These are phyloP conservation scores for Sarocladium oryzae DNA, from an alignment of 2,329 filamentous ascomycete species.

Conservation along the genomic window DNA sequence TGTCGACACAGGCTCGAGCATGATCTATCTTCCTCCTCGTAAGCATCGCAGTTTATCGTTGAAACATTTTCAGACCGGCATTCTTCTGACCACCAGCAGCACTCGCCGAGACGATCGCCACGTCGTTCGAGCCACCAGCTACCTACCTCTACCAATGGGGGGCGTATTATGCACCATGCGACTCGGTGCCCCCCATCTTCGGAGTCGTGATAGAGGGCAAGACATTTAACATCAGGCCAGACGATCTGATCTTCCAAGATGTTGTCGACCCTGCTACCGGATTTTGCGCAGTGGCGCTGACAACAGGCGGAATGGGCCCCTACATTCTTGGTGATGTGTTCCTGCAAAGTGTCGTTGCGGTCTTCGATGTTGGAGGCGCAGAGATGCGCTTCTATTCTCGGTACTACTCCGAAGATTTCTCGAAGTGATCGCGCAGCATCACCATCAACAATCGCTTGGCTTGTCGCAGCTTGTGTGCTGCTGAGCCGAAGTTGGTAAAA, in stretches of 20 bases:
- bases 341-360: slow-evolving; percentile 42
- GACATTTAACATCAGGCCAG: slow-evolving; percentile 40
- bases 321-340: slow-evolving; percentile 45
- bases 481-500: too few species aligned
- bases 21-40: slow-evolving; percentile 44
- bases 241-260: slow-evolving; percentile 40
- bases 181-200: slow-evolving; percentile 38
- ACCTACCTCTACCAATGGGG: slow-evolving; percentile 40
- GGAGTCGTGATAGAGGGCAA: slow-evolving; percentile 37
- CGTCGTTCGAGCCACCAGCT: slow-evolving; percentile 38
- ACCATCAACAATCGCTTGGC: too few species aligned
- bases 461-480: too few species aligned
- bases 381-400: slow-evolving; percentile 38
- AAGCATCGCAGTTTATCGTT: slow-evolving; percentile 17
- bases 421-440: too few species aligned
- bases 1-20: slow-evolving; percentile 45
- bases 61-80: too few species aligned
- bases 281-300: slow-evolving; percentile 41
- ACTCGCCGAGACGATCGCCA: slow-evolving; percentile 41
- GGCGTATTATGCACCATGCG: slow-evolving; percentile 42
- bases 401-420: slow-evolving; percentile 8
- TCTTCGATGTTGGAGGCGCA: slow-evolving; percentile 40
- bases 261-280: slow-evolving; percentile 37
- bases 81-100: slow-evolving; percentile 20
- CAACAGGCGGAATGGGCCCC: slow-evolving; percentile 36